Base-by-base conservation (phyloP, 2,329 filamentous ascomycete species). In the Pleoardoris graminearum region DNA sequence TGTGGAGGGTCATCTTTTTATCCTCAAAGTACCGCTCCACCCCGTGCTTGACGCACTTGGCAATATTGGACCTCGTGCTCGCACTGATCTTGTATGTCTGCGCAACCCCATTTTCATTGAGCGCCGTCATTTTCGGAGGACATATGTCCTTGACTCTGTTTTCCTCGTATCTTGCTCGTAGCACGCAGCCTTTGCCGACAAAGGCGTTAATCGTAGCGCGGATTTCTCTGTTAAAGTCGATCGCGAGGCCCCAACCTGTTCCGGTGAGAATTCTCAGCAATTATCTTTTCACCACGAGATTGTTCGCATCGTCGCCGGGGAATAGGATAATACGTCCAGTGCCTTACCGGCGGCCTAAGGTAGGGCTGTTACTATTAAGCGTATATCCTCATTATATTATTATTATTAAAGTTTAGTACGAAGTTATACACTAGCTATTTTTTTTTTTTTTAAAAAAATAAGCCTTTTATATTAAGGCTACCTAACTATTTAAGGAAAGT, bases 151-250 rank as follows among this genome's bases (percentile, higher is more conserved):
- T 4, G 14, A 46, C 14, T 6, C n/a, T 36, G 21, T 36, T 36
- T 12, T 35, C 22, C 8, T 7, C 3, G 21, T 36, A 46, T n/a
- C 21, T 21, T 1, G 17, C 27, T 4, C 32, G 43, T 7, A 46
- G 19, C 10, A 14, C 43, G 23, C 32, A 46, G 7, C 43, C 43
- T 19, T 35, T 46, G 14, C 43, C 43, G n/a, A 46, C 32, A 16
- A 36, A 46, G 7, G 12, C 36, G 32, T 46, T 46, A 14, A 46
- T 16, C 14, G 43, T 46, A 11, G 43, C 43, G 12, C 43, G 32
- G n/a, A 46, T 36, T 36, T 46, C 43, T 25, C n/a, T 35, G 3
- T 19, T 7, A 5, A 16, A 46, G 17, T 46, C 43, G 12, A 36
- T 19, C 17, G 43, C 43, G 8, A 46, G 17, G 2, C 43, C 43